A percentile compares a stretch with the other conserved stretches of the same genome.
Evolutionary conservation across 768 basidiomycete species (phyloP).

Genomic region (Boletus rubroflammeus): DNA sequence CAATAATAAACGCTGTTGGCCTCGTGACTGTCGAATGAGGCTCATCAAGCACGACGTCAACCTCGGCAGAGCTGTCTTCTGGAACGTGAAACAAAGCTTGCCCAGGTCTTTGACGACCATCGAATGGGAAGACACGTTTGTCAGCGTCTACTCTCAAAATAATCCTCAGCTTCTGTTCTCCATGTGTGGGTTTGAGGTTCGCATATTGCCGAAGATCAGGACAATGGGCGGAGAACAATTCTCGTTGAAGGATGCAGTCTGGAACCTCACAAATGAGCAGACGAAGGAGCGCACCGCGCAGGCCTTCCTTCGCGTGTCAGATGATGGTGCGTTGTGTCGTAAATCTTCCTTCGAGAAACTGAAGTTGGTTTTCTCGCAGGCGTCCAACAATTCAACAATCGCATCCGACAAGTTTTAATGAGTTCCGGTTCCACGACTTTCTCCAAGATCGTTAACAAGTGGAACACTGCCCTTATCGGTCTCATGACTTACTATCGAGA

Average conservation of each 20-base stretch:
- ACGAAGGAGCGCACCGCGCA: slow-evolving; percentile 97
- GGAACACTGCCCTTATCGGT: slow-evolving; percentile 94
- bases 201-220: slow-evolving; percentile 94
- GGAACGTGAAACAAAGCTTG: slow-evolving; percentile 98
- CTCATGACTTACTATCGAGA: slow-evolving; percentile 98
- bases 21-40: slow-evolving; percentile 97
- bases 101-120: slow-evolving; percentile 96
- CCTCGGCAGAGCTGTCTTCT: slow-evolving; percentile 95
- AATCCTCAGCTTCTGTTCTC: slow-evolving; percentile 98
- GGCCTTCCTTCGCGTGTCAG: slow-evolving; percentile 96
- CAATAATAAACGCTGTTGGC: slow-evolving; percentile 99
- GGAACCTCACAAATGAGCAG: slow-evolving; percentile 96
- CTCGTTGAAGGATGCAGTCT: slow-evolving; percentile 92
- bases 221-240: slow-evolving; percentile 96
- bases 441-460: slow-evolving; percentile 98
- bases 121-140: slow-evolving; percentile 98
- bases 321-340: slow-evolving; percentile 58
- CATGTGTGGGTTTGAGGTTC: slow-evolving; percentile 98
- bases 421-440: slow-evolving; percentile 98
- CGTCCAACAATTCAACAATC: slow-evolving; percentile 96
- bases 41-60: slow-evolving; percentile 99
- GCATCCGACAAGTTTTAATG: slow-evolving; percentile 96
- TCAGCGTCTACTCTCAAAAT: slow-evolving; percentile 95
- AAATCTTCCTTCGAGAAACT: not conserved
- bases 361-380: slow-evolving; percentile 38